Percentiles rank a stretch among this genome's conserved stretches.
phyloP scores from a whole-genome alignment of 2,329 filamentous ascomycete species.

The Chrysoporthe cubensis region DNA sequence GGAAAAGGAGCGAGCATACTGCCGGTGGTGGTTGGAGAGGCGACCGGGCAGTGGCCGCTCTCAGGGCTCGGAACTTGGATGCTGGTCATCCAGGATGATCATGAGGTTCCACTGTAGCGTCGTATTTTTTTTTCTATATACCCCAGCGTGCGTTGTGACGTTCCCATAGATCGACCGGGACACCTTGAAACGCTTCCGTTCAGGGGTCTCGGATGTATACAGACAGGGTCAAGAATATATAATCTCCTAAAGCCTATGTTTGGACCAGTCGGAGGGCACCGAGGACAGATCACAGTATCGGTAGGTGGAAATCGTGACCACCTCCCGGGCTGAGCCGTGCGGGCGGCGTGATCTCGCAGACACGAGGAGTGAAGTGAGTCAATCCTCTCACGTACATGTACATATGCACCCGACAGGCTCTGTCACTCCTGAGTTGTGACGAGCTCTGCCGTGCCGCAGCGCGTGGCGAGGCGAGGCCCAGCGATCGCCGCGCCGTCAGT shows the following conservation, averaged over 20 bases:
- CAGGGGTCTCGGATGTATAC: too few relatives aligned
- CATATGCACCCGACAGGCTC: too few relatives aligned
- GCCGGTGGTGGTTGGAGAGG: neutral
- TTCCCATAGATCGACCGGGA: too few relatives aligned
- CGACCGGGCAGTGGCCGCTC: neutral
- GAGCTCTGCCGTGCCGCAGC: neutral
- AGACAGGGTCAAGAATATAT: too few relatives aligned
- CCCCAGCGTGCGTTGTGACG: neutral
- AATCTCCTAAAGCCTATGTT: neutral
- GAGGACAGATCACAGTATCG: neutral
- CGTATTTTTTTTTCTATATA: neutral
- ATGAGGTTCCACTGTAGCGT: neutral
- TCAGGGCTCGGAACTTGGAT: neutral
- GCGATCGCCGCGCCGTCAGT: neutral
- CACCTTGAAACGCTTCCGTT: too few relatives aligned
- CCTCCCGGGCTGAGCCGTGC: neutral
- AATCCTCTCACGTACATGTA: too few relatives aligned
- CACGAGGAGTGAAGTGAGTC: too few relatives aligned
- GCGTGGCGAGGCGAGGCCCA: too few relatives aligned
- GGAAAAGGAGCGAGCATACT: neutral
- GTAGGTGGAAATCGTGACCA: neutral
- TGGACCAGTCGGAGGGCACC: neutral
- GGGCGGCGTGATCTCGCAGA: neutral
- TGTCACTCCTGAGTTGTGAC: neutral
- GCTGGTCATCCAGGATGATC: slow-evolving; percentile 1